Evolutionary conservation across 805 yeast species (phyloP).

Genomic region (Yarrowia sp.): DNA sequence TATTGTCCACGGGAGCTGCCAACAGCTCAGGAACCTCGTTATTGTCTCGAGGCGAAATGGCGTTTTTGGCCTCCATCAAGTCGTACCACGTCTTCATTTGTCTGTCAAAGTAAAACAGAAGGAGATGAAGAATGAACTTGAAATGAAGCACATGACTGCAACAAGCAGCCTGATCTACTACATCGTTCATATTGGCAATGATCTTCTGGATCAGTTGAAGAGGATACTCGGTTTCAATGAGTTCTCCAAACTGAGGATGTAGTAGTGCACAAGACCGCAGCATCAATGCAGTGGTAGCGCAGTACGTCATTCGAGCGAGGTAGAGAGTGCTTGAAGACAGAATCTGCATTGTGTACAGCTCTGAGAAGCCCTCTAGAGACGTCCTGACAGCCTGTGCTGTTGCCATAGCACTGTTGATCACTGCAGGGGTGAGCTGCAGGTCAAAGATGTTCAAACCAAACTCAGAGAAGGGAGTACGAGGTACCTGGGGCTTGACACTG

Average conservation of each 20-base stretch:
- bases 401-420: slow-evolving; percentile 34
- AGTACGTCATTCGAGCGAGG: slow-evolving; percentile 35
- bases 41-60: slow-evolving; percentile 12
- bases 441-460: slow-evolving; percentile 35
- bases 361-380: slow-evolving; percentile 32
- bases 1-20: not conserved
- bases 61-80: slow-evolving; percentile 16
- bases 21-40: not conserved
- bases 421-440: slow-evolving; percentile 33
- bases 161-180: slow-evolving; percentile 35
- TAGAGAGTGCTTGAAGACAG: slow-evolving; percentile 50
- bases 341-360: slow-evolving; percentile 44
- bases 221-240: slow-evolving; percentile 19
- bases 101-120: slow-evolving; percentile 39
- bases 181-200: slow-evolving; percentile 30
- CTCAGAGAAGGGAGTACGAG: slow-evolving; percentile 41
- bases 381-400: slow-evolving; percentile 34
- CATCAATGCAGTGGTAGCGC: slow-evolving; percentile 38
- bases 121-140: slow-evolving; percentile 37
- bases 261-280: slow-evolving; percentile 37
- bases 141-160: slow-evolving; percentile 36
- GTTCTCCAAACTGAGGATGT: slow-evolving; percentile 34
- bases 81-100: slow-evolving; percentile 29
- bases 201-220: slow-evolving; percentile 12
- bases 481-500: slow-evolving; percentile 31